Base-by-base conservation (phyloP, 2,329 filamentous ascomycete species). In the Cladorrhinum sp. region DNA sequence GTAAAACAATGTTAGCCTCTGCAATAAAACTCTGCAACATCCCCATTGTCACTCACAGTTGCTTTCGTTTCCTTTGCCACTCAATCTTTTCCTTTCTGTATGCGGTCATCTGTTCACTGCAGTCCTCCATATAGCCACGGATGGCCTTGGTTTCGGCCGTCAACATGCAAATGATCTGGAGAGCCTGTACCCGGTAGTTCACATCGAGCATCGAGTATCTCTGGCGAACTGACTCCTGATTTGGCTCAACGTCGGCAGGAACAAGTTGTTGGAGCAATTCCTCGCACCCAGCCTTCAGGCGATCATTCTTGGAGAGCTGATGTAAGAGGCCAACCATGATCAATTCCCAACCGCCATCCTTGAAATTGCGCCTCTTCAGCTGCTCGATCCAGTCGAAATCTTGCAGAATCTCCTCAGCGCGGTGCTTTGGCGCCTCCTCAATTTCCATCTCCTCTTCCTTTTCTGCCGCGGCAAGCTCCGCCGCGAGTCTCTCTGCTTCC, bases 71-170 rank as follows among this genome's bases (percentile, higher is more conserved):
- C 65, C 92, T 85, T 76, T 98, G 93, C 75, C 87, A 89, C 66
- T 96, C 91, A 63, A 97, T 96, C 78, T 96, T 97, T 72, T 96
- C 90, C 75, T 99, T 99, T 54, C 95, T 88, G 70, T 96, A 92
- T 58, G 87, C 86, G 1, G 95, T 99, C 93, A 98, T 97, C 57
- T 92, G 90, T 70, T 93, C 91, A 65, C 90, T 92, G 76, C 93
- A 96, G 64, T 93, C 89, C 67, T 96, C 92, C 80, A 99, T 89
- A 72, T 96, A 96, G 16, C 86, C 88, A 57, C 93, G 88, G 66
- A 98, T 85, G 1, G 90, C 87, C 72, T 92, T 93, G 0, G 95
- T 97, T 69, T 92, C 89, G 59, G 93, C 82, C 1, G 91, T 93
- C 62, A 98, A 80, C 79, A 93, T 87, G 72, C 91, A 92, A 59